Percentiles rank a stretch among this genome's conserved stretches.
Conservation (phyloP, 768 basidiomycete genomes). For the Kwoniella mangroviensis region DNA sequence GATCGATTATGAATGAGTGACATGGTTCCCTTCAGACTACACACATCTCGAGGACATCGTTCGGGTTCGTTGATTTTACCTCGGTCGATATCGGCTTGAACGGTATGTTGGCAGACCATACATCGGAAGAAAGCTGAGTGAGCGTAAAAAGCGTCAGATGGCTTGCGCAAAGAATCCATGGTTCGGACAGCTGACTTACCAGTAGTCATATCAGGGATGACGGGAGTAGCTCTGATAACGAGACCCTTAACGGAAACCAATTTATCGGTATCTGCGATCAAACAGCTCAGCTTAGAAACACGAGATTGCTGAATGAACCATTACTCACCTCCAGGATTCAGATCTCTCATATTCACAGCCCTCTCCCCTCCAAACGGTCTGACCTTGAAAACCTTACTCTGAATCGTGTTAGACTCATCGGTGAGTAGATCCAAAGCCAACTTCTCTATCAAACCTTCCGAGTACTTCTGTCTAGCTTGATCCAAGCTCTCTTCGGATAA, state of each 20-base stretch:
- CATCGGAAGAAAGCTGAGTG: constrained; percentile 99
- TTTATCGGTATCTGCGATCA: constrained; percentile 86
- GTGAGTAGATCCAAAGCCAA: constrained; percentile 88
- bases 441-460: constrained; percentile 65
- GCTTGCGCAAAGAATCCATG: too few species aligned
- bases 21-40: constrained; percentile 85
- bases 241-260: constrained; percentile 94
- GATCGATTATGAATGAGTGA: constrained; percentile 95
- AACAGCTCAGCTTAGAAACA: constrained; percentile 9
- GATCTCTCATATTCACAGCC: constrained; percentile 83
- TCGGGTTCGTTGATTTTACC: constrained; percentile 94
- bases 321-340: constrained; percentile 83
- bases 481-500: constrained; percentile 73
- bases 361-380: constrained; percentile 79
- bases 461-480: constrained; percentile 48
- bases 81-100: constrained; percentile 95
- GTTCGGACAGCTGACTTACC: constrained; percentile 59
- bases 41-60: constrained; percentile 90
- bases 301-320: not conserved
- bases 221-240: constrained; percentile 93
- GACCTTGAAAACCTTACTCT: constrained; percentile 86
- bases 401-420: constrained; percentile 85
- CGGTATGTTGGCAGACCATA: constrained; percentile 92
- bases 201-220: constrained; percentile 97
- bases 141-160: too few species aligned